Conservation (phyloP, 2,329 filamentous ascomycete genomes). For the Fusarium bactridioides region DNA sequence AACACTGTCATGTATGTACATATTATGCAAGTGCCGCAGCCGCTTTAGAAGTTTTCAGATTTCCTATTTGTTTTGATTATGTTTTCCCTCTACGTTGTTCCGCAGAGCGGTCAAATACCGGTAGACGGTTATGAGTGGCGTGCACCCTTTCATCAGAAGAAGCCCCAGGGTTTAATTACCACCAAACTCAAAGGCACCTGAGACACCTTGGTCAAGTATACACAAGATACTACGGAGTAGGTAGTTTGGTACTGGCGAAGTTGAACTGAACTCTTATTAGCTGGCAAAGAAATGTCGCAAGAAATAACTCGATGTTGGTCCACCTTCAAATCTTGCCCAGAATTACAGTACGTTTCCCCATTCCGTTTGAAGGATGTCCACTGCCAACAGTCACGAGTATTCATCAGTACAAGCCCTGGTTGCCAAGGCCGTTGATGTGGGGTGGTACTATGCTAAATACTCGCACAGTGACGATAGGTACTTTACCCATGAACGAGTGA, state of each 20-base stretch:
- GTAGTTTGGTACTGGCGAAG: background rate
- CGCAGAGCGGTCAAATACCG: constrained; percentile 13
- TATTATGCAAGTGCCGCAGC: constrained; percentile 4
- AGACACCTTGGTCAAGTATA: background rate
- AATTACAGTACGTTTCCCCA: background rate
- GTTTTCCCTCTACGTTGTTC: background rate
- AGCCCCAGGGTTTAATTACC: background rate
- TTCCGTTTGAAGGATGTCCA: constrained; percentile 16
- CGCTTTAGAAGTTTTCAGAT: background rate
- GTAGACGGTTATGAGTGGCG: constrained; percentile 4
- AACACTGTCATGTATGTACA: background rate
- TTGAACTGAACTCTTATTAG: background rate
- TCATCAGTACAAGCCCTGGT: constrained; percentile 1
- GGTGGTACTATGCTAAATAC: constrained; percentile 2
- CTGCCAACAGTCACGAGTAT: constrained; percentile 20
- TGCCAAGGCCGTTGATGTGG: constrained; percentile 37
- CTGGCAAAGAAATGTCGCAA: constrained; percentile 5
- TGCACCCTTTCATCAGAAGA: constrained; percentile 1
- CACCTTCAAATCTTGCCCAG: constrained; percentile 11
- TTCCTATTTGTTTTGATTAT: background rate
- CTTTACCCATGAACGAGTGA: constrained; percentile 26
- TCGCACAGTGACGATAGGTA: constrained; percentile 33
- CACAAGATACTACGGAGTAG: background rate
- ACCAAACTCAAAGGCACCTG: background rate
- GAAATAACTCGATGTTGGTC: background rate